Base-by-base conservation (phyloP, 305 asterid species). In the Fraxinus velutina region DNA sequence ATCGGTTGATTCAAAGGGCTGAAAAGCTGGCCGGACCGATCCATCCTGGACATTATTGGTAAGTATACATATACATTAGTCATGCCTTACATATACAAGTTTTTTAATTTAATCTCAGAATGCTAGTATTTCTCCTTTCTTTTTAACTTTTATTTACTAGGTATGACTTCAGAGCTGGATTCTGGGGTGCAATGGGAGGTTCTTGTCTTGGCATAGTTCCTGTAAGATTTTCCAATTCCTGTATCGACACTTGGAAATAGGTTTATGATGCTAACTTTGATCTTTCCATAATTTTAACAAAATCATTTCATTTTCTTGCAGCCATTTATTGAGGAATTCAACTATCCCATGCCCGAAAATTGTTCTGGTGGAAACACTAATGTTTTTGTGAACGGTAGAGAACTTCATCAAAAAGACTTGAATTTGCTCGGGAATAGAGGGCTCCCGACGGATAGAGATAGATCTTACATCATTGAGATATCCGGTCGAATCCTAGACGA, bases 141-240 rank as follows among this genome's bases (percentile, higher is more conserved):
- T n/a, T 12, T 55, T 24, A 60, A 73, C 55, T 50, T 68, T 81
- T 82, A 64, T 87, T 42, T 24, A 60, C 82, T 81, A 95, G 98
- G 98, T 95, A 95, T n/a, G 99, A 95, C 75, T 89, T 85, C 72
- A 92, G 98, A 78, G 99, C 95, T 80, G 99, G 99, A 85, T 95
- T 95, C 85, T 95, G 99, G 99, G 99, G 99, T 76, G 93, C 86
- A 15, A 82, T 91, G 4, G 97, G 99, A 76, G 92, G 93, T 83
- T 95, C 98, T 85, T 92, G 98, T 83, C 92, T 90, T 34, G 99
- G 99, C 88, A 91, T 95, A 75, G 79, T 95, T 80, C 96, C 97
- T 29, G 99, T 95, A 91, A 87, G 94, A 81, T 44, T 83, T 75
- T 15, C 44, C 24, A 22, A n/a, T 79, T 64, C 84, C 47, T 2